These are phyloP conservation scores for Tricholoma hemisulphureum DNA, from an alignment of 768 basidiomycete genomes.

Conservation along the genomic window DNA sequence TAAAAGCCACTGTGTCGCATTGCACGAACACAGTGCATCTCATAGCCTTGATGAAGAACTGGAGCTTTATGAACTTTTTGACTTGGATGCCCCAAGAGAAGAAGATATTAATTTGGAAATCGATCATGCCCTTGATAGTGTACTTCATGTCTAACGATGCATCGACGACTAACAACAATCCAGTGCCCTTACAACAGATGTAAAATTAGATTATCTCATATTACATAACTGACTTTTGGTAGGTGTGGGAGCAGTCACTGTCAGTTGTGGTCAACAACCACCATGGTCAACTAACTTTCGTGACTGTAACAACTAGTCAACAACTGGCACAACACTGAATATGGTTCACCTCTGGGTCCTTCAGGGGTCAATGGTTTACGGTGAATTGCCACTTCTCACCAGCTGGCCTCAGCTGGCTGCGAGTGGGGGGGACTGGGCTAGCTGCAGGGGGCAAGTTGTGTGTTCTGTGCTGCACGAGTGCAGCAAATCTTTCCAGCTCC, in stretches of 20 bases:
- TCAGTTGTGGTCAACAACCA: neutral
- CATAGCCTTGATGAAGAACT: constrained; percentile 7
- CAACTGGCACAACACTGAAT: constrained; percentile 5
- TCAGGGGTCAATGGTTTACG: too few relatives aligned
- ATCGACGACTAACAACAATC: too few relatives aligned
- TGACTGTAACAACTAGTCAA: neutral
- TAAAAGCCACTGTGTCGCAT: neutral
- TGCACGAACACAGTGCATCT: neutral
- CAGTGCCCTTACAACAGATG: neutral
- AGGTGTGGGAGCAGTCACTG: neutral
- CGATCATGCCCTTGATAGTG: neutral
- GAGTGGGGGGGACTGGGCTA: too few relatives aligned
- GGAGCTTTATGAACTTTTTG: constrained; percentile 9
- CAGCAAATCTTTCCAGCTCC: too few relatives aligned
- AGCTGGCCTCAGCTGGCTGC: too few relatives aligned
- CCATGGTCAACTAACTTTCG: neutral
- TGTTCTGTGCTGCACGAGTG: too few relatives aligned
- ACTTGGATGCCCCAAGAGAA: constrained; percentile 10
- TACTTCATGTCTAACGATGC: neutral
- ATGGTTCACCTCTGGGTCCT: too few relatives aligned
- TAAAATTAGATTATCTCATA: too few relatives aligned
- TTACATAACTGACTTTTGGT: neutral
- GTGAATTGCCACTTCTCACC: too few relatives aligned
- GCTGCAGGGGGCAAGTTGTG: too few relatives aligned
- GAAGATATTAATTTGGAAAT: constrained; percentile 2